A percentile compares a stretch with the other conserved stretches of the same genome.
phyloP scores from a whole-genome alignment of 345 rosid species.

The Salix viminalis region DNA sequence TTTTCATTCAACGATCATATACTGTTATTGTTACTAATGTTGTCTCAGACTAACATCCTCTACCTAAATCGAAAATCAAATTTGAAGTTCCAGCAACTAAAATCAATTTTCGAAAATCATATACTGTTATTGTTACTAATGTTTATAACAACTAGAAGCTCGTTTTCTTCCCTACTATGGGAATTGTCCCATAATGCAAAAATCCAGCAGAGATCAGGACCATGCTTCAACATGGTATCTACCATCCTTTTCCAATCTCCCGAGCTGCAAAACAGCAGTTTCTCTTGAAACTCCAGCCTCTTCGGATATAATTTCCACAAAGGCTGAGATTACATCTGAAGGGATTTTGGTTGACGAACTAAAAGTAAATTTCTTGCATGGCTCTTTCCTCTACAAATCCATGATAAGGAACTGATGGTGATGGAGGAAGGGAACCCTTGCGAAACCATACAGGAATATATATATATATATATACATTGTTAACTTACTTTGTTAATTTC shows the following conservation, averaged over 20 bases:
- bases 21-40: no score
- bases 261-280: conserved; percentile 50
- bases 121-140: no score
- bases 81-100: no score
- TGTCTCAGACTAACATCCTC: no score
- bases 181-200: neutral
- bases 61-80: no score
- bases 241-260: conserved; percentile 67
- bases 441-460: conserved; percentile 72
- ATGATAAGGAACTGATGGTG: conserved; percentile 70
- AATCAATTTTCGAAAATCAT: no score
- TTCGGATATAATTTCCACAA: conserved; percentile 62
- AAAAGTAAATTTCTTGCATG: conserved; percentile 22
- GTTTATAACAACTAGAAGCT: no score
- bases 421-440: conserved; percentile 77
- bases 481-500: no score
- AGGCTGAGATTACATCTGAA: conserved; percentile 58
- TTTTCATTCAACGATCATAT: no score
- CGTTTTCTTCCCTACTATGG: no score
- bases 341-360: conserved; percentile 94
- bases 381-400: conserved; percentile 86
- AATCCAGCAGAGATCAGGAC: conserved; percentile 41
- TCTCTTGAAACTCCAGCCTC: conserved; percentile 61
- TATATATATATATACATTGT: no score
- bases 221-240: conserved; percentile 92